Evolutionary conservation across 2,329 filamentous ascomycete species (phyloP).

Genomic region (Hypoxylon sp.): DNA sequence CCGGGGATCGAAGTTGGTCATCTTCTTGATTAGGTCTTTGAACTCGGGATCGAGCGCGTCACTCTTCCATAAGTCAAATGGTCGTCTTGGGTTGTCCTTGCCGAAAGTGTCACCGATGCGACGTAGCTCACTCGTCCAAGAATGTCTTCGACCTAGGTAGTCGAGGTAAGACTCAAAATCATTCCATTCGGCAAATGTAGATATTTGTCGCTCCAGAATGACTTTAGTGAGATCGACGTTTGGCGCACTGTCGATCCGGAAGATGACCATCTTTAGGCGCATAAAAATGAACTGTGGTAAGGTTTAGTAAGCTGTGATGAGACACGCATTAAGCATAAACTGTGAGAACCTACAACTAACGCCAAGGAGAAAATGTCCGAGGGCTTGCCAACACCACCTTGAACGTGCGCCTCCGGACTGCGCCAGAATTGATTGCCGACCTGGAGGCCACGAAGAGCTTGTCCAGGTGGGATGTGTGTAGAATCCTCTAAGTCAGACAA

Average conservation of each 20-base stretch:
- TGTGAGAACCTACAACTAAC: slow-evolving; percentile 49
- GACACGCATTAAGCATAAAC: slow-evolving; percentile 1
- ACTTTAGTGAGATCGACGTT: slow-evolving; percentile 50
- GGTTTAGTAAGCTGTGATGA: slow-evolving; percentile 19
- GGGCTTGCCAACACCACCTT: slow-evolving; percentile 49
- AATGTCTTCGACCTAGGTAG: slow-evolving; percentile 52
- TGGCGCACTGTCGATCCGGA: slow-evolving; percentile 48
- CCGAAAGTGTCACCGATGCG: slow-evolving; percentile 52
- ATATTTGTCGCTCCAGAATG: slow-evolving; percentile 57
- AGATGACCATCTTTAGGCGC: slow-evolving; percentile 52
- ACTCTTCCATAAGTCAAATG: slow-evolving; percentile 53
- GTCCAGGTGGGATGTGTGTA: slow-evolving; percentile 49
- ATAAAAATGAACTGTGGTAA: slow-evolving; percentile 54
- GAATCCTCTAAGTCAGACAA: slow-evolving; percentile 54
- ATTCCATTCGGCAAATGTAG: slow-evolving; percentile 55
- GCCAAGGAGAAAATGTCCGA: slow-evolving; percentile 57
- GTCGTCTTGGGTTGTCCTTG: slow-evolving; percentile 51
- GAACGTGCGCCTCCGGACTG: slow-evolving; percentile 55
- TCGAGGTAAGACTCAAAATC: slow-evolving; percentile 52
- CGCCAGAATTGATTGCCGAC: slow-evolving; percentile 56
- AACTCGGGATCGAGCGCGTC: slow-evolving; percentile 50
- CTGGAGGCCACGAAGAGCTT: slow-evolving; percentile 48
- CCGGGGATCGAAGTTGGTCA: slow-evolving; percentile 52
- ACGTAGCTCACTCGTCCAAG: slow-evolving; percentile 50
- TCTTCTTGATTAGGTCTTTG: slow-evolving; percentile 50